These are phyloP conservation scores for Alternaria postmessia DNA, from an alignment of 2,329 filamentous ascomycete species.

Conservation along the genomic window DNA sequence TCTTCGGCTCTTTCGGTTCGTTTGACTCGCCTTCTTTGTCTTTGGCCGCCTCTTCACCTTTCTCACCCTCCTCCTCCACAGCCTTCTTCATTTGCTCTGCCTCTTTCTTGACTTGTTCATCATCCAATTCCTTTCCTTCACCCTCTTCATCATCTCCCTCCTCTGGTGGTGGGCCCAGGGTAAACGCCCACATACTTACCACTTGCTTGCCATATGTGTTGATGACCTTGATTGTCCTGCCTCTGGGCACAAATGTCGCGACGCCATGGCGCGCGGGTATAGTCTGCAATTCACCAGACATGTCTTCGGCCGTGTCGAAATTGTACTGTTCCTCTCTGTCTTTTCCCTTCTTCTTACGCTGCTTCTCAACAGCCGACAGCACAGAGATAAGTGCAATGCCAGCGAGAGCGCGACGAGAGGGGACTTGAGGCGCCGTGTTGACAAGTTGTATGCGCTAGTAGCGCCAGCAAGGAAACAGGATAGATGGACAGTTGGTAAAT, in stretches of 20 bases:
- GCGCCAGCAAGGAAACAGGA: constrained; percentile 10
- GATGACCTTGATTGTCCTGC: constrained; percentile 59
- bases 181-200: constrained; percentile 60
- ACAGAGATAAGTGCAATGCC: constrained; percentile 46
- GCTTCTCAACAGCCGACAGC: constrained; percentile 45
- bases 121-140: constrained; percentile 30
- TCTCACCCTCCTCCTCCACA: constrained; percentile 20
- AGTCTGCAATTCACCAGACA: constrained; percentile 54
- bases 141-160: constrained; percentile 39
- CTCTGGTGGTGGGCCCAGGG: constrained; percentile 55
- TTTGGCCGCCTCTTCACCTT: constrained; percentile 12
- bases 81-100: constrained; percentile 33
- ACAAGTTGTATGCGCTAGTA: constrained; percentile 9
- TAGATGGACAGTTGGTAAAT: background rate
- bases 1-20: constrained; percentile 5
- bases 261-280: constrained; percentile 60
- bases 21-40: constrained; percentile 8
- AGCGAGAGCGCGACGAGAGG: constrained; percentile 46
- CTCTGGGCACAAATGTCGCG: constrained; percentile 60
- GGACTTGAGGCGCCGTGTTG: constrained; percentile 43
- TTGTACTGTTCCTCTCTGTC: constrained; percentile 15
- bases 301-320: constrained; percentile 34
- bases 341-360: constrained; percentile 36
- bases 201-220: constrained; percentile 61
- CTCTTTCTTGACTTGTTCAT: constrained; percentile 38